These are phyloP conservation scores for Mortierella sp. DNA, from an alignment of 371 early-diverging fungal species.

Conservation along the genomic window DNA sequence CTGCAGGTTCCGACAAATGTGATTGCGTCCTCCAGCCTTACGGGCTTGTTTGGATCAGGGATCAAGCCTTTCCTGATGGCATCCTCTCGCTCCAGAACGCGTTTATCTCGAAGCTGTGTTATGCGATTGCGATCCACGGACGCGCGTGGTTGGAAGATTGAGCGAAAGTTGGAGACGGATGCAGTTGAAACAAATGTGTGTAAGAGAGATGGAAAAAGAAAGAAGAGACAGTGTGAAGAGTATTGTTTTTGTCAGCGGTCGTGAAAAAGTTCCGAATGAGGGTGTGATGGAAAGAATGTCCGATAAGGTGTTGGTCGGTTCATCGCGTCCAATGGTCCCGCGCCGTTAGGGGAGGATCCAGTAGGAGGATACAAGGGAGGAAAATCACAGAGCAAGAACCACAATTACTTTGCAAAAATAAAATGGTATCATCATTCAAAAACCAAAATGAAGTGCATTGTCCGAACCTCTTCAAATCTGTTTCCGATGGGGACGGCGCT, in stretches of 20 bases:
- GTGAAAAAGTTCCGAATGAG: too few relatives aligned
- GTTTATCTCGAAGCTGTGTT: slow-evolving; percentile 59
- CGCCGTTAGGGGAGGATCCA: too few relatives aligned
- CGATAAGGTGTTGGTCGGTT: too few relatives aligned
- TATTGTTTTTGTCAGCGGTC: too few relatives aligned
- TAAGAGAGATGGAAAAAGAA: too few relatives aligned
- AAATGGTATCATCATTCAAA: not conserved
- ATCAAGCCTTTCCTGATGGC: slow-evolving; percentile 65
- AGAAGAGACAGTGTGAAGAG: too few relatives aligned
- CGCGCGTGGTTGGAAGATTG: too few relatives aligned
- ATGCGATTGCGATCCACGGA: not conserved
- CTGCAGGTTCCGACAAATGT: slow-evolving; percentile 83
- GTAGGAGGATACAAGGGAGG: too few relatives aligned
- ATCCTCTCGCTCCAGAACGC: slow-evolving; percentile 58
- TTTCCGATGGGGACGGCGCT: slow-evolving; percentile 29
- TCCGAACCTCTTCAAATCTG: slow-evolving; percentile 43
- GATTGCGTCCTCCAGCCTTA: slow-evolving; percentile 73
- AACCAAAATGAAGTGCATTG: not conserved
- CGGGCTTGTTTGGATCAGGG: slow-evolving; percentile 68
- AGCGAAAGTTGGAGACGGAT: too few relatives aligned
- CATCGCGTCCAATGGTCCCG: too few relatives aligned
- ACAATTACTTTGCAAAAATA: not conserved
- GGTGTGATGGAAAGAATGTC: too few relatives aligned
- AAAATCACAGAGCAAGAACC: too few relatives aligned
- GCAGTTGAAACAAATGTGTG: not conserved